phyloP scores from a whole-genome alignment of 2,329 filamentous ascomycete genomes.

The Karstenula rhodostoma region DNA sequence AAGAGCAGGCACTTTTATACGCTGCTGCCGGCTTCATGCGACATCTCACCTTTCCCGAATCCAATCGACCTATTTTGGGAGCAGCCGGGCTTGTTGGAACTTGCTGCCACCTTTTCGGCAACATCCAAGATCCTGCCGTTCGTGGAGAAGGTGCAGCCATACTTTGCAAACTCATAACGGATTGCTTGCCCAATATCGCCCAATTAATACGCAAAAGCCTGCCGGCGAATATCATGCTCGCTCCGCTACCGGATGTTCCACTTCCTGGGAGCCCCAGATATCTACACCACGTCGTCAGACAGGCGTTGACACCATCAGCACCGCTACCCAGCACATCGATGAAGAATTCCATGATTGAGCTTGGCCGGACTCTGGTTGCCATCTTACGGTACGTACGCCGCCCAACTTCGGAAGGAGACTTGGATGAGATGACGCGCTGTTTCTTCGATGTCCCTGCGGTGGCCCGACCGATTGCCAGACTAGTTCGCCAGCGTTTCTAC shows the following conservation, averaged over 20 bases:
- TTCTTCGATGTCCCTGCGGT: constrained; percentile 40
- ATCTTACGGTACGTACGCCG: constrained; percentile 34
- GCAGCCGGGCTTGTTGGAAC: constrained; percentile 42
- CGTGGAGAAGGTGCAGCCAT: constrained; percentile 47
- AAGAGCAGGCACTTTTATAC: constrained; percentile 43
- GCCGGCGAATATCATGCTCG: constrained; percentile 18
- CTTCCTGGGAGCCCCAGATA: constrained; percentile 31
- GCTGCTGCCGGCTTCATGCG: constrained; percentile 48
- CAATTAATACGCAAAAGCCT: constrained; percentile 36
- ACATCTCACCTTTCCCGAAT: constrained; percentile 47
- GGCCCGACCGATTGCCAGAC: constrained; percentile 41
- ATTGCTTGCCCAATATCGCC: constrained; percentile 42
- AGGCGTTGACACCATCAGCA: constrained; percentile 39
- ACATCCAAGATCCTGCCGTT: constrained; percentile 39
- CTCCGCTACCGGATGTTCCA: constrained; percentile 23
- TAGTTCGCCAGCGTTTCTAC: constrained; percentile 47
- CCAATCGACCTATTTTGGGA: constrained; percentile 39
- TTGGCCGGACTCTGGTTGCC: constrained; percentile 40
- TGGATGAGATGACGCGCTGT: constrained; percentile 32
- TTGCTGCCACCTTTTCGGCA: constrained; percentile 39
- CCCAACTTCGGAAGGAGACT: constrained; percentile 29
- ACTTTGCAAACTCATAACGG: constrained; percentile 43
- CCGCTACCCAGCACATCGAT: constrained; percentile 48
- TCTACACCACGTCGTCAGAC: constrained; percentile 39
- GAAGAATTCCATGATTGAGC: constrained; percentile 49